A percentile compares a stretch with the other conserved stretches of the same genome.
phyloP scores from a whole-genome alignment of 225 moss, liverwort and hornwort species.

The Polytrichum formosum region DNA sequence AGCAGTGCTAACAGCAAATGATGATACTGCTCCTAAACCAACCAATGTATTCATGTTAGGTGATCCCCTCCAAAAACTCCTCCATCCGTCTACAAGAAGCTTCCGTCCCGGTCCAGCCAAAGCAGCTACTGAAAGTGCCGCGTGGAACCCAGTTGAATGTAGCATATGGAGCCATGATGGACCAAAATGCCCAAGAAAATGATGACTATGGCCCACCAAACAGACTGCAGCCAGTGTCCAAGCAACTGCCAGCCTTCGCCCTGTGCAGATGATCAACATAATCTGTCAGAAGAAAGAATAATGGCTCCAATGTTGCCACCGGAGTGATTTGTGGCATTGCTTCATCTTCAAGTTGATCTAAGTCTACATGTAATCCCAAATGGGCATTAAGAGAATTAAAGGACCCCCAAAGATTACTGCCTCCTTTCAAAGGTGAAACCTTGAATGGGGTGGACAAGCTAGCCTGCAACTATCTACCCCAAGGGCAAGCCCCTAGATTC shows the following conservation, averaged over 20 bases:
- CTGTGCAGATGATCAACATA: constrained; percentile 33
- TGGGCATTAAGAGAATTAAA: too few relatives aligned
- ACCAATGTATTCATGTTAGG: constrained; percentile 99
- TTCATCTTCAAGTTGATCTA: too few relatives aligned
- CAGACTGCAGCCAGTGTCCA: constrained; percentile 94
- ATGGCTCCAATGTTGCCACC: too few relatives aligned
- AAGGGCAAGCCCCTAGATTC: too few relatives aligned
- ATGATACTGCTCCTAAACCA: constrained; percentile 87
- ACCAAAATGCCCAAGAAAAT: constrained; percentile 63
- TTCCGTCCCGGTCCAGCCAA: constrained; percentile 90
- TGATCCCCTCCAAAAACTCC: constrained; percentile 72
- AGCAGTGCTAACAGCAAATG: constrained; percentile 93
- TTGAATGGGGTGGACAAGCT: too few relatives aligned
- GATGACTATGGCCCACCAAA: constrained; percentile 88
- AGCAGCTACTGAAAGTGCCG: constrained; percentile 75
- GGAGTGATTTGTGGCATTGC: too few relatives aligned
- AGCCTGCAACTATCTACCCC: too few relatives aligned
- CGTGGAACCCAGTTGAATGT: constrained; percentile 89
- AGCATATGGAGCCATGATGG: constrained; percentile 89
- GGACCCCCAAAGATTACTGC: too few relatives aligned
- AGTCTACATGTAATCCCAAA: too few relatives aligned
- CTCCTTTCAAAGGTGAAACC: too few relatives aligned
- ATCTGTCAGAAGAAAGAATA: too few relatives aligned
- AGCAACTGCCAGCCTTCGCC: constrained; percentile 87
- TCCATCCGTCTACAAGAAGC: constrained; percentile 94